Conservation (phyloP, 1,284 basidiomycete genomes). For the Moniliophthora roreri region DNA sequence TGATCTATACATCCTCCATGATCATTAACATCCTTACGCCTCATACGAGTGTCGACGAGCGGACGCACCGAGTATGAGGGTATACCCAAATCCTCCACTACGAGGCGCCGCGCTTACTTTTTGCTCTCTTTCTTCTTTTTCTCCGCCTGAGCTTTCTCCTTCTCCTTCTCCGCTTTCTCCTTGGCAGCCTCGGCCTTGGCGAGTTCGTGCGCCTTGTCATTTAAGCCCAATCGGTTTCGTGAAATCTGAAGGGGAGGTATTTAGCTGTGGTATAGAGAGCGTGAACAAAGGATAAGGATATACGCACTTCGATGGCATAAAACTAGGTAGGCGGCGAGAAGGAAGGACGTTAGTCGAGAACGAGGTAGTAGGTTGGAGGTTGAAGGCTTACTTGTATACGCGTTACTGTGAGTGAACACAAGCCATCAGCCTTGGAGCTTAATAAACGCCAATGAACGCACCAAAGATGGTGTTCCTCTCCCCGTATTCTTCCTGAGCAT, state of each 20-base stretch:
- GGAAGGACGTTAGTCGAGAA: not conserved
- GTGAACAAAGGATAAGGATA: slow-evolving; percentile 3
- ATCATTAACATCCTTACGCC: too few species aligned
- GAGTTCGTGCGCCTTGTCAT: slow-evolving; percentile 84
- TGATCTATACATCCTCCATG: too few species aligned
- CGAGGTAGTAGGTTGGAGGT: not conserved
- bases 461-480: slow-evolving; percentile 96
- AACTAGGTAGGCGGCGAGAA: slow-evolving; percentile 50
- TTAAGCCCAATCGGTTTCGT: slow-evolving; percentile 89
- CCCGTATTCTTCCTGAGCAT: slow-evolving; percentile 82
- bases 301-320: slow-evolving; percentile 82
- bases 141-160: slow-evolving; percentile 44
- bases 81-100: too few species aligned
- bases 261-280: slow-evolving; percentile 1
- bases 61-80: too few species aligned
- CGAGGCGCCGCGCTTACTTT: slow-evolving; percentile 9
- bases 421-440: slow-evolving; percentile 9
- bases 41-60: too few species aligned
- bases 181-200: slow-evolving; percentile 73
- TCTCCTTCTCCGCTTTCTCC: slow-evolving; percentile 53
- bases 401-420: slow-evolving; percentile 56
- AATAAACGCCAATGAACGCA: slow-evolving; percentile 31
- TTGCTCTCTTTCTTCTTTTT: slow-evolving; percentile 36
- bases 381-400: slow-evolving; percentile 63
- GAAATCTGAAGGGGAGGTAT: slow-evolving; percentile 77